Conservation (phyloP, 495 filamentous ascomycete genomes). For the Xylaria acuta region DNA sequence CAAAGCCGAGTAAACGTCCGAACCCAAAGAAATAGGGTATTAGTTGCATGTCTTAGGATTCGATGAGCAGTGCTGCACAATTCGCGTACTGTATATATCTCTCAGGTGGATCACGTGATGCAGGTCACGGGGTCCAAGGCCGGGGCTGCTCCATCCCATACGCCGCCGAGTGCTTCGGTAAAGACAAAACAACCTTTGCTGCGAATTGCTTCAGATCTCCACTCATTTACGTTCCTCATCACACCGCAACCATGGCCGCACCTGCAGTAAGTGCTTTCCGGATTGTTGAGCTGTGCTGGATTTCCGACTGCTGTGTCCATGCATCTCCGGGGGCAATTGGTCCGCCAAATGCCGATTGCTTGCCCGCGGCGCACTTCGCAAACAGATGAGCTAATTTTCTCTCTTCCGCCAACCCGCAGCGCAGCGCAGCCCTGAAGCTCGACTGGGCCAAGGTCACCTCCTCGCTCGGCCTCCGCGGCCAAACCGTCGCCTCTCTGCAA, state of each 20-base stretch:
- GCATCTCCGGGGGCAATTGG: conserved; percentile 14
- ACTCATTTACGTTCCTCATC: conserved; percentile 50
- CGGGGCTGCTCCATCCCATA: conserved; percentile 16
- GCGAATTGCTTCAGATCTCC: conserved; percentile 50
- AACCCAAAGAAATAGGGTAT: not conserved
- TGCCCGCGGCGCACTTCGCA: conserved; percentile 11
- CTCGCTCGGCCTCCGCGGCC: conserved; percentile 94
- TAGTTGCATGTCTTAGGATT: not conserved
- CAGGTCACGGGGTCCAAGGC: conserved; percentile 30
- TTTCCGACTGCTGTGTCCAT: not conserved
- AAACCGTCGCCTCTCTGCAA: conserved; percentile 86
- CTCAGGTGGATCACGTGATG: conserved; percentile 32
- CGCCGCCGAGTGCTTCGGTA: conserved; percentile 39
- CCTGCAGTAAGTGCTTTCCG: conserved; percentile 73
- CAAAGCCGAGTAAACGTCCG: not conserved
- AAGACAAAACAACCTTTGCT: conserved; percentile 43
- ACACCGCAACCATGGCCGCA: conserved; percentile 81
- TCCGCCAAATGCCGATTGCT: conserved; percentile 23
- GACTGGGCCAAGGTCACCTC: conserved; percentile 93
- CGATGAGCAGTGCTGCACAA: not conserved
- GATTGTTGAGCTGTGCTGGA: not conserved
- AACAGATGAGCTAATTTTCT: conserved; percentile 58
- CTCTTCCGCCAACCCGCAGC: conserved; percentile 60
- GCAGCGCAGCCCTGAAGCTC: conserved; percentile 98
- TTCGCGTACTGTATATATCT: not conserved